phyloP scores from a whole-genome alignment of 805 yeast species.

The Naumovozyma baii region DNA sequence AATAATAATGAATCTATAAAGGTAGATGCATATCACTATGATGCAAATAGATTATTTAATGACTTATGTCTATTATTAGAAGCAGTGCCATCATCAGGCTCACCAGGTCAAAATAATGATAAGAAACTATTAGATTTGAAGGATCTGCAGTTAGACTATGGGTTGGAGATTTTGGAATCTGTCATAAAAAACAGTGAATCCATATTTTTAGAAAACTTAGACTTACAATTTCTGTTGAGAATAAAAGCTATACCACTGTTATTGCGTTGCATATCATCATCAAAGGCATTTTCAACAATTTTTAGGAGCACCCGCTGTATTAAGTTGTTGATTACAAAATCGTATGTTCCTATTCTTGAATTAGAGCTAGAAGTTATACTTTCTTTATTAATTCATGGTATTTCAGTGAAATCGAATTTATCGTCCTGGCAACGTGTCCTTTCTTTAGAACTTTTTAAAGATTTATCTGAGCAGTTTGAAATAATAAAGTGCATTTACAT shows the following conservation, averaged over 20 bases:
- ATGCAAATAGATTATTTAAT: conserved; percentile 57
- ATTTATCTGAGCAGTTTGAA: conserved; percentile 47
- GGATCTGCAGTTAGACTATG: conserved; percentile 51
- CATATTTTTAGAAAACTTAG: conserved; percentile 49
- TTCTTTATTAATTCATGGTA: conserved; percentile 61
- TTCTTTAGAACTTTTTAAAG: conserved; percentile 62
- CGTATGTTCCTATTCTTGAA: conserved; percentile 51
- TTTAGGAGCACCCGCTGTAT: conserved; percentile 71
- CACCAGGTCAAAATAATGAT: conserved; percentile 26
- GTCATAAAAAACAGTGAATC: conserved; percentile 53
- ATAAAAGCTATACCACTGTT: conserved; percentile 67
- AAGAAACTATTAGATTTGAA: conserved; percentile 39
- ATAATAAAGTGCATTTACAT: conserved; percentile 44
- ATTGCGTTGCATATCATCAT: conserved; percentile 51
- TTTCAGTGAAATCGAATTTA: conserved; percentile 45
- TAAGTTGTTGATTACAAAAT: conserved; percentile 45
- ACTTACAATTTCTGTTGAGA: conserved; percentile 57
- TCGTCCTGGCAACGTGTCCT: conserved; percentile 67
- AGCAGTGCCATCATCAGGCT: conserved; percentile 3
- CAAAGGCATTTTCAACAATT: conserved; percentile 49
- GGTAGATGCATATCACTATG: conserved; percentile 49
- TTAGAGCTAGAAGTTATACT: conserved; percentile 77
- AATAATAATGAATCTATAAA: conserved; percentile 37
- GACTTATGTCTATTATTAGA: conserved; percentile 56
- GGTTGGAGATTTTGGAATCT: conserved; percentile 77